phyloP scores from a whole-genome alignment of 768 basidiomycete genomes.

The Tephrocybe sp. region DNA sequence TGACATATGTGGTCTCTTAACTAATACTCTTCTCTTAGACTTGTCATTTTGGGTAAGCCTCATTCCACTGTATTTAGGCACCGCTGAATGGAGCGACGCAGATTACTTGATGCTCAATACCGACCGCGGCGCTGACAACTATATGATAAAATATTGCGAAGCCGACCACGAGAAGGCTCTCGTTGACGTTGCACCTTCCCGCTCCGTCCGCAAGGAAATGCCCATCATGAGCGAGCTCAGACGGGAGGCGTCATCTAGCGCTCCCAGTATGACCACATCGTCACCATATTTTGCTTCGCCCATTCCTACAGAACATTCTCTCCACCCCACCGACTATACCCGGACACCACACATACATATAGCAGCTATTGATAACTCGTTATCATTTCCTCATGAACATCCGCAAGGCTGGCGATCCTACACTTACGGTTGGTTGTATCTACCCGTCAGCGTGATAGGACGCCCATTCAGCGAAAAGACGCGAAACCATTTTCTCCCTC shows the following conservation, averaged over 20 bases:
- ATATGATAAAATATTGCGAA: slow-evolving; percentile 92
- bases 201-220: slow-evolving; percentile 64
- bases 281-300: slow-evolving; percentile 39
- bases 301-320: slow-evolving; percentile 33
- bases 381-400: slow-evolving; percentile 91
- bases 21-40: slow-evolving; percentile 39
- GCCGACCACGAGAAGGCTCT: slow-evolving; percentile 75
- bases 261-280: slow-evolving; percentile 34
- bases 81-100: slow-evolving; percentile 22
- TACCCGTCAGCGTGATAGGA: slow-evolving; percentile 84
- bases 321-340: slow-evolving; percentile 45
- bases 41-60: slow-evolving; percentile 75
- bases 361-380: slow-evolving; percentile 91
- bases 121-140: slow-evolving; percentile 85
- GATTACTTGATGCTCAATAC: slow-evolving; percentile 95
- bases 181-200: slow-evolving; percentile 78
- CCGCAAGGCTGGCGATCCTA: slow-evolving; percentile 78
- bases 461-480: slow-evolving; percentile 84
- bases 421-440: slow-evolving; percentile 86
- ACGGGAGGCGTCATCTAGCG: slow-evolving; percentile 36
- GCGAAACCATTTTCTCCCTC: slow-evolving; percentile 76
- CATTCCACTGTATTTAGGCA: neutral
- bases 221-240: slow-evolving; percentile 73
- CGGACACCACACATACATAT: slow-evolving; percentile 83
- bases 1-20: neutral